These are phyloP conservation scores for Trifolium dubium DNA, from an alignment of 306 rosid species.

Conservation along the genomic window DNA sequence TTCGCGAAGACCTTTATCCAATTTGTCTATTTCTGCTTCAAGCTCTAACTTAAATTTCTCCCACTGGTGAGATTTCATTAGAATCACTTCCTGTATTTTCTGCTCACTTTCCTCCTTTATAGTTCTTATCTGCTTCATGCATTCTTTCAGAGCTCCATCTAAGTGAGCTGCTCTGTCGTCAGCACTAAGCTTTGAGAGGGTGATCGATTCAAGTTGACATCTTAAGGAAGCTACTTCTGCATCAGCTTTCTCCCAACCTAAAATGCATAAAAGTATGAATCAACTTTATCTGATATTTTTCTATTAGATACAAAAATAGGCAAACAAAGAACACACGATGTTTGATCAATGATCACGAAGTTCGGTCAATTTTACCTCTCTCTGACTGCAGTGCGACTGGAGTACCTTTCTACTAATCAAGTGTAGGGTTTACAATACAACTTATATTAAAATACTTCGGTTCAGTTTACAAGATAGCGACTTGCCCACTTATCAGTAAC, in stretches of 20 bases:
- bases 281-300: not conserved
- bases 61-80: conserved; percentile 68
- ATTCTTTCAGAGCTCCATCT: conserved; percentile 91
- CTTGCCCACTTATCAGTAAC: not conserved
- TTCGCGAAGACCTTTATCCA: conserved; percentile 71
- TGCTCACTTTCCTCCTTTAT: conserved; percentile 82
- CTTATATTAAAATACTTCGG: not conserved
- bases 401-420: not conserved
- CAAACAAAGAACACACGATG: not conserved
- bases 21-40: conserved; percentile 64
- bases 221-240: conserved; percentile 81
- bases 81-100: conserved; percentile 74
- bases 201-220: conserved; percentile 72
- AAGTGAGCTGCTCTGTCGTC: conserved; percentile 82
- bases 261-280: conserved; percentile 24
- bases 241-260: conserved; percentile 99
- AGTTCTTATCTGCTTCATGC: conserved; percentile 79
- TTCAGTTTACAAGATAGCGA: not conserved
- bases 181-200: conserved; percentile 70
- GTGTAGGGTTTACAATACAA: not conserved
- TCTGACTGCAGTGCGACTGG: not conserved
- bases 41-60: conserved; percentile 79
- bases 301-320: not conserved
- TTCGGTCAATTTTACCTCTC: not conserved
- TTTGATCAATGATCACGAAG: not conserved